These are phyloP conservation scores for Skeletonema grethae DNA, from an alignment of 108 stramenopile genomes.

Conservation along the genomic window DNA sequence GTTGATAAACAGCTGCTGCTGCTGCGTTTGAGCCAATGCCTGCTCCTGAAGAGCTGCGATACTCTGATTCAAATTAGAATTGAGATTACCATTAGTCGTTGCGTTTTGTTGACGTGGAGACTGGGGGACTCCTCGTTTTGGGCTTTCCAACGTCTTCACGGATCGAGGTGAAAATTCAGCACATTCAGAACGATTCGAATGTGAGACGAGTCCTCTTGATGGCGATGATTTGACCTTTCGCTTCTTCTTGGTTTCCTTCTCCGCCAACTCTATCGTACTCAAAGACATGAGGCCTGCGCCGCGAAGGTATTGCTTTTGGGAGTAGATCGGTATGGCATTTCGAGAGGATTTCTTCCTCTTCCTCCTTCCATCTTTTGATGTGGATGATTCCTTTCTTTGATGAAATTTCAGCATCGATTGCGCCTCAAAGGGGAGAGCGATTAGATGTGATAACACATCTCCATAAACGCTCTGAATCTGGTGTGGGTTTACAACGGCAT, in stretches of 20 bases:
- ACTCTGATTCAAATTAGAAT: background rate
- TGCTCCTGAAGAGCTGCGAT: background rate
- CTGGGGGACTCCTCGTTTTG: background rate
- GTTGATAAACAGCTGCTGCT: background rate
- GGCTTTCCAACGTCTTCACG: background rate
- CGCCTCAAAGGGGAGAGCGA: background rate
- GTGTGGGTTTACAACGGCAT: background rate
- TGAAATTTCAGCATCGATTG: background rate
- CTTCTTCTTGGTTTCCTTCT: background rate
- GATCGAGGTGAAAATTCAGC: background rate
- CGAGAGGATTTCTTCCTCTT: slow-evolving; percentile 1
- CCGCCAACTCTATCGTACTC: background rate
- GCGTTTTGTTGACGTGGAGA: background rate
- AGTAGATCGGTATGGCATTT: background rate
- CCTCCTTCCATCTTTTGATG: background rate
- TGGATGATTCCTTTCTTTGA: background rate
- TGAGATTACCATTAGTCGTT: background rate
- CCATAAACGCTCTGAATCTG: background rate
- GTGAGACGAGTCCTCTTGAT: background rate
- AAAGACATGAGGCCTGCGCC: background rate
- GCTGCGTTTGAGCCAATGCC: background rate
- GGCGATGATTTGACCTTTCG: background rate
- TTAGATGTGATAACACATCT: slow-evolving; percentile 1
- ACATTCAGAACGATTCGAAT: background rate
- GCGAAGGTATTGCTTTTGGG: slow-evolving; percentile 2